phyloP scores from a whole-genome alignment of 2,329 filamentous ascomycete species.

The Leptographium procerum region DNA sequence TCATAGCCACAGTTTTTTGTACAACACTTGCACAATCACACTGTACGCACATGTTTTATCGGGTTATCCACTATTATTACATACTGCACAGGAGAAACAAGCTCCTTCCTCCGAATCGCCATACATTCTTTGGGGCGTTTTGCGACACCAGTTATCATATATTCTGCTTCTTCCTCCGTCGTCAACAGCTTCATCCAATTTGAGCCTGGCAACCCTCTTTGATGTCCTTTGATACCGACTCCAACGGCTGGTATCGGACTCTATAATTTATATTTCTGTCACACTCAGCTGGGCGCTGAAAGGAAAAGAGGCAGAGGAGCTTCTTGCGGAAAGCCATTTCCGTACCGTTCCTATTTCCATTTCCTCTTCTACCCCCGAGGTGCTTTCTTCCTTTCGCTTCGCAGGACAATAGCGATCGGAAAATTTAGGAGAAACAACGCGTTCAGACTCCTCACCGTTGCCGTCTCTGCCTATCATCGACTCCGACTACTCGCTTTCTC shows the following conservation, averaged over 20 bases:
- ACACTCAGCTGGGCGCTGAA: neutral
- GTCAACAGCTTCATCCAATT: neutral
- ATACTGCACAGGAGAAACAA: neutral
- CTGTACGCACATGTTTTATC: neutral
- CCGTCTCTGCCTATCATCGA: neutral
- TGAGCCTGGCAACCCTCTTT: neutral
- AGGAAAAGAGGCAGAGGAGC: neutral
- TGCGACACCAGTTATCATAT: neutral
- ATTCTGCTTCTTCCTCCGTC: neutral
- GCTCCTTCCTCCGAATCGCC: constrained; percentile 2
- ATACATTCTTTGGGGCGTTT: neutral
- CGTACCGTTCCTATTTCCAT: neutral
- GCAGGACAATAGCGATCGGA: neutral
- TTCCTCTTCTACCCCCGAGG: too few relatives aligned
- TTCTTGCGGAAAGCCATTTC: neutral
- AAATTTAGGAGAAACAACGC: neutral
- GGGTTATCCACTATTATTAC: neutral
- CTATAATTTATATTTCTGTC: neutral
- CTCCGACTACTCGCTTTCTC: too few relatives aligned
- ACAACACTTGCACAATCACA: neutral
- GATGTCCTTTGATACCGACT: neutral
- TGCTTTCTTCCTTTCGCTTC: neutral
- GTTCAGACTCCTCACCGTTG: neutral
- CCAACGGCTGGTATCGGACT: neutral
- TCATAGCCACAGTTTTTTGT: neutral